Base-by-base conservation (phyloP, 768 basidiomycete species). In the Naganishia antarctica region DNA sequence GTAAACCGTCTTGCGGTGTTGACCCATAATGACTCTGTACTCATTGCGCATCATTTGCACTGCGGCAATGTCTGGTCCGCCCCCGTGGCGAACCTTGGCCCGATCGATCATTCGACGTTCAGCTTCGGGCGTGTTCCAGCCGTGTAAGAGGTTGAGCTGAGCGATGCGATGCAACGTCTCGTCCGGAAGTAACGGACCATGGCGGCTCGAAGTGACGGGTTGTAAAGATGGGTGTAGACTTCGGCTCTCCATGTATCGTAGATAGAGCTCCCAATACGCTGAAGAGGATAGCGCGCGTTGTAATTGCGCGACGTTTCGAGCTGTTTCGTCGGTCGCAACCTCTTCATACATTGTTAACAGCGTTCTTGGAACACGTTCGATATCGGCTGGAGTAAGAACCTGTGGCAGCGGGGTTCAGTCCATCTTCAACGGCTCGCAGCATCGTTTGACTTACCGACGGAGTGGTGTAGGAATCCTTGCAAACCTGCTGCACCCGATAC, bases 1-100 rank as follows among this genome's bases (percentile, higher is more conserved):
- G 48, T 76, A 76, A 13, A 74, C 71, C 26, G 65, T 46, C 58
- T 70, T 69, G 11, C 74, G 53, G 7, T 70, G 61, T 28, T 60
- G 68, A 0, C 71, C 74, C 29, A 73, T 51, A 50, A 67, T 65
- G 15, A 63, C 46, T 13, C 69, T 61, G 48, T 73, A 69, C 11
- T 47, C 50, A 12, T 47, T 48, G n/a, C 44, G 25, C 66, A 43
- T 43, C 68, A 70, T 21, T 70, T 66, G 3, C 69, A 70, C 23
- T 68, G 57, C n/a, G 68, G 48, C 7, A 70, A 21, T 26, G 15
- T 48, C 48, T 16, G 26, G 41, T 2, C 46, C 59, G 13, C 48
- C 65, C 23, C 73, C 71, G 31, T 73, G 53, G 37, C 68, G 32
- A 0, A 67, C 69, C 29, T 73, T 58, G 16, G 48, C 53, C 0